Evolutionary conservation across 75 land plant genomes (phyloP), one percentile per base, ranked within the genome.

Genomic region (Isoetes taiwanensis): DNA sequence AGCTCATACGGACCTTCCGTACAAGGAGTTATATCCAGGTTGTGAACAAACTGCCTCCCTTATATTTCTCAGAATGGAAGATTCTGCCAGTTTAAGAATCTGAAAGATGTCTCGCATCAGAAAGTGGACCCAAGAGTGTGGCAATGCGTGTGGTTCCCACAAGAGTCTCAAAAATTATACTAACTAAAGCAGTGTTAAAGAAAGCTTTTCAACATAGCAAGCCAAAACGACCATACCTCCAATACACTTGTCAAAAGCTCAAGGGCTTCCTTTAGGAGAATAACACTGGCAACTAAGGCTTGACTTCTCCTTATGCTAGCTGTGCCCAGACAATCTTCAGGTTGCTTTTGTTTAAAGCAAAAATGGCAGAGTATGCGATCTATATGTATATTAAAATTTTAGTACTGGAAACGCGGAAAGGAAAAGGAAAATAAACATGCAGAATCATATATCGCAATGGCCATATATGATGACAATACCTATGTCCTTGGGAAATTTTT

Each of bases 401-500:
- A 2, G 2, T 20, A 17, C 20, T 27, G 21, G 24, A 17, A 30
- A 56, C 9, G 30, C 24, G 2, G 17, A 25, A 14, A 24, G 17
- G 1, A 1, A 12, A 40, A 26, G 2, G 23, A 27, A 19, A n/a
- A n/a, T 39, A 3, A 59, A 32, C 5, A 3, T 23, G 28, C 30
- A 6, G 54, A 2, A 24, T 28, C 28, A 24, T 21, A n/a, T n/a
- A 16, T 59, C 25, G 8, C 28, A 25, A 30, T 28, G 26, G 6
- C 16, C 16, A 39, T 40, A 62, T n/a, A 32, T 70, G 20, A 41
- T 8, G 21, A 56, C 16, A 31, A 52, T 53, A 93, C 98, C 98
- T 42, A 84, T 87, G 72, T 87, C 90, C 50, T 84, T 88, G 35
- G 98, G 98, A 64, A 93, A 87, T 64, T 86, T 93, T 23, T 77